Base-by-base conservation (phyloP, 768 basidiomycete genomes). In the Lentinula raphanica region DNA sequence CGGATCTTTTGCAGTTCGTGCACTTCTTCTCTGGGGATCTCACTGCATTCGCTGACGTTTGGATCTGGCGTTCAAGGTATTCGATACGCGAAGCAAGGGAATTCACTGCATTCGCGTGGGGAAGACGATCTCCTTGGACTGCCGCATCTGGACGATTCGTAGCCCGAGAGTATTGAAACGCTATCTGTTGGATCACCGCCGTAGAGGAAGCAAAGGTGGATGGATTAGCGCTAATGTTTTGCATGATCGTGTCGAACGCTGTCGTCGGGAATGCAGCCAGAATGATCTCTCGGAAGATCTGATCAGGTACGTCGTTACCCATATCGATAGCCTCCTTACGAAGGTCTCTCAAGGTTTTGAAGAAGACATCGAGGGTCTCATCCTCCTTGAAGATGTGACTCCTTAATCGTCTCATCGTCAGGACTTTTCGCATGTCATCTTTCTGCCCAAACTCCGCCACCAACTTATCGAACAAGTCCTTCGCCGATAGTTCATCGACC, bases 1-100 rank as follows among this genome's bases (percentile, higher is more conserved):
- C 62, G 7, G 1, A 8, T 1, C 29, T 8, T 9, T 53, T n/a
- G 53, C 68, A 68, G 35, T 67, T 68, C 13, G n/a, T 40, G 35
- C 68, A 67, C 46, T 17, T 60, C 23, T 49, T 36, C n/a, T 28
- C 45, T 8, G 17, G n/a, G n/a, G n/a, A n/a, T n/a, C n/a, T n/a
- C n/a, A n/a, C n/a, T n/a, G n/a, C 25, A 15, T 60, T 56, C 12
- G 32, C 21, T 17, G 31, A 11, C 1, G 29, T 54, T 1, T 2
- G 32, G 2, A 49, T 5, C n/a, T 27, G 13, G 4, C 48, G 5
- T 5, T 49, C 48, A 8, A 49, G 48, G 23, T 8, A 25, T 25
- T 21, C 17, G 21, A 49, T 19, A 25, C 6, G 13, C 5, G 48
- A 49, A 15, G 29, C 19, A 5, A 17, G 15, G 40, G 5, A 49